phyloP scores from a whole-genome alignment of 1,284 basidiomycete species.

The Moesziomyces sp. region DNA sequence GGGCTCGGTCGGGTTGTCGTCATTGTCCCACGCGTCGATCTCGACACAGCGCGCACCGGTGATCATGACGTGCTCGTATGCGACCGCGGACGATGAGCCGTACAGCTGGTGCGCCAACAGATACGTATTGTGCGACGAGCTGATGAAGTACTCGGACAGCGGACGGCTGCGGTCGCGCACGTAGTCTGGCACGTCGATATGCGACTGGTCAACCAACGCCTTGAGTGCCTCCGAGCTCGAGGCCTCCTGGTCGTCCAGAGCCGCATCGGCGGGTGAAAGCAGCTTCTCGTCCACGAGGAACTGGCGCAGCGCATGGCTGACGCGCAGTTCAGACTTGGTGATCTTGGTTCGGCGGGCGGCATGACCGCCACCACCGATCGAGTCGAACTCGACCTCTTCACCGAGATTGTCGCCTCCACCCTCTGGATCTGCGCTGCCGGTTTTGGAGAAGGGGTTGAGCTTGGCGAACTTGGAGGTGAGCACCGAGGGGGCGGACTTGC shows the following conservation, averaged over 20 bases:
- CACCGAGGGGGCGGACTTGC: constrained; percentile 32
- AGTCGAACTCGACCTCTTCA: constrained; percentile 52
- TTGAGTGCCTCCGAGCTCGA: constrained; percentile 38
- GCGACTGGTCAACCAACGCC: constrained; percentile 44
- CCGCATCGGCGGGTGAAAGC: constrained; percentile 36
- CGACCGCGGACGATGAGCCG: constrained; percentile 73
- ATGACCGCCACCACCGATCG: constrained; percentile 58
- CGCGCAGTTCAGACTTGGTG: constrained; percentile 50
- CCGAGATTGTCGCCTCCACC: constrained; percentile 55
- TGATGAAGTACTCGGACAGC: constrained; percentile 65
- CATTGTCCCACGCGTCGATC: constrained; percentile 76
- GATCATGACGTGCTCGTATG: constrained; percentile 74
- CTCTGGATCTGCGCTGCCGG: constrained; percentile 42
- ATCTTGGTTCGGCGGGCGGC: constrained; percentile 52
- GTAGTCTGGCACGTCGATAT: constrained; percentile 50
- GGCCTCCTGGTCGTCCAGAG: constrained; percentile 15
- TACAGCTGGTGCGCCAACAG: constrained; percentile 75
- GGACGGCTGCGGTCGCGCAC: constrained; percentile 52
- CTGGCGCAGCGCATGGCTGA: constrained; percentile 51
- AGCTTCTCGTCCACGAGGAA: constrained; percentile 45
- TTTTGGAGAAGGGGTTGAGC: constrained; percentile 55
- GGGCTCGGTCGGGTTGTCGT: constrained; percentile 70
- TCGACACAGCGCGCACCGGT: constrained; percentile 75
- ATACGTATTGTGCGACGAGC: constrained; percentile 74
- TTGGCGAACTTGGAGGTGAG: constrained; percentile 53